These are phyloP conservation scores for Salix brachista DNA, from an alignment of 345 rosid genomes.

Conservation along the genomic window DNA sequence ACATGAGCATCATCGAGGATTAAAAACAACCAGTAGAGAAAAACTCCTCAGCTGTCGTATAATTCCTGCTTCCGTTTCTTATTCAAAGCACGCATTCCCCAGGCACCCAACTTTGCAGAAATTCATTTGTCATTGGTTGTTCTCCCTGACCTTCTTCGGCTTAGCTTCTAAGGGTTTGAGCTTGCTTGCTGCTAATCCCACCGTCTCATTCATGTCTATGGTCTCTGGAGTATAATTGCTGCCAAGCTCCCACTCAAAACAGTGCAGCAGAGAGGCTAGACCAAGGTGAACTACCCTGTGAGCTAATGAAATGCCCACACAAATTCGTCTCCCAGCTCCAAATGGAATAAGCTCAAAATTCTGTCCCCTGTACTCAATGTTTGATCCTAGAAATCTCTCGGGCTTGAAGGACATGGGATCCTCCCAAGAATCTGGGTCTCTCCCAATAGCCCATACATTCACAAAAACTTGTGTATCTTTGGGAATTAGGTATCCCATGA, in stretches of 20 bases:
- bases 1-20: neutral
- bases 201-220: neutral
- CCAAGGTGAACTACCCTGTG: slow-evolving; percentile 8
- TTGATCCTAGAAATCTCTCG: slow-evolving; percentile 13
- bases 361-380: slow-evolving; percentile 15
- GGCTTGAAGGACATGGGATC: slow-evolving; percentile 19
- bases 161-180: neutral
- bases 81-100: neutral
- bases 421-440: slow-evolving; percentile 16
- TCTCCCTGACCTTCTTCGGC: slow-evolving; percentile 1
- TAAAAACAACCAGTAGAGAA: neutral
- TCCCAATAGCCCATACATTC: slow-evolving; percentile 20
- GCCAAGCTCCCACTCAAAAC: slow-evolving; percentile 14
- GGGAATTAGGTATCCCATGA: slow-evolving; percentile 7
- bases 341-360: slow-evolving; percentile 15
- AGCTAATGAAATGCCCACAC: slow-evolving; percentile 10
- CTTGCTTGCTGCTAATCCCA: slow-evolving; percentile 6
- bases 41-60: neutral
- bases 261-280: slow-evolving; percentile 20
- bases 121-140: neutral
- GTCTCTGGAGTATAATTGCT: neutral
- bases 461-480: slow-evolving; percentile 15
- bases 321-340: slow-evolving; percentile 17
- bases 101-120: neutral
- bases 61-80: neutral